Evolutionary conservation across 2,329 filamentous ascomycete species (phyloP).

Genomic region (Dothideomycetes sp.): DNA sequence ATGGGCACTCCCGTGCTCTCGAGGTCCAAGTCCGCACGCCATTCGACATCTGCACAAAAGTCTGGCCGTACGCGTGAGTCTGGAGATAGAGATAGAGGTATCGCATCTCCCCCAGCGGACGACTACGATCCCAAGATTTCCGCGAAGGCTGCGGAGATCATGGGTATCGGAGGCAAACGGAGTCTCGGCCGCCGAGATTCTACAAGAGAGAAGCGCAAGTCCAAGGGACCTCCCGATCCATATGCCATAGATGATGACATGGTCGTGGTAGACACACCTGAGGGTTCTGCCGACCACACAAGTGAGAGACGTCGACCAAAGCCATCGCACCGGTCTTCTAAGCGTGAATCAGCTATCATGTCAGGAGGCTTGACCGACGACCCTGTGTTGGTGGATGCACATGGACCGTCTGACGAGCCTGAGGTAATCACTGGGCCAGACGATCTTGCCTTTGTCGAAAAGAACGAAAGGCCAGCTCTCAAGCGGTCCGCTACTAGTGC

Average conservation of each 20-base stretch:
- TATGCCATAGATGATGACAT: constrained; percentile 53
- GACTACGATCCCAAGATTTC: constrained; percentile 42
- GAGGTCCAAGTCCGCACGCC: constrained; percentile 56
- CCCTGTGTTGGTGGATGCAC: constrained; percentile 28
- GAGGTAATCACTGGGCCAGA: constrained; percentile 36
- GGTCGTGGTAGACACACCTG: constrained; percentile 42
- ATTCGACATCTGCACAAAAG: constrained; percentile 36
- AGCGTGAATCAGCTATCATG: constrained; percentile 27
- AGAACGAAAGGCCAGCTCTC: constrained; percentile 38
- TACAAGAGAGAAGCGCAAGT: constrained; percentile 40
- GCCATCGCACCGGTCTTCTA: constrained; percentile 25
- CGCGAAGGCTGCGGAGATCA: constrained; percentile 67
- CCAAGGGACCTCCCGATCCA: constrained; percentile 42
- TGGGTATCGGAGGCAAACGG: constrained; percentile 40
- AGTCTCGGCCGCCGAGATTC: constrained; percentile 35
- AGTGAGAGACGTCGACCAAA: constrained; percentile 19
- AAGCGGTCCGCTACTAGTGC: constrained; percentile 52
- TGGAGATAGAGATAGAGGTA: constrained; percentile 47
- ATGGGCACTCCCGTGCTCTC: constrained; percentile 15
- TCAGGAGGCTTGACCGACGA: constrained; percentile 30
- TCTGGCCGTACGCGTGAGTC: constrained; percentile 56
- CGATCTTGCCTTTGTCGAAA: constrained; percentile 38
- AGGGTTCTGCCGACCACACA: constrained; percentile 22
- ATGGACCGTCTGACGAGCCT: constrained; percentile 27
- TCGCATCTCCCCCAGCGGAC: constrained; percentile 64